Evolutionary conservation across 805 yeast genomes (phyloP), one percentile per base, ranked within the genome.

Genomic region (Saturnispora dispora): DNA sequence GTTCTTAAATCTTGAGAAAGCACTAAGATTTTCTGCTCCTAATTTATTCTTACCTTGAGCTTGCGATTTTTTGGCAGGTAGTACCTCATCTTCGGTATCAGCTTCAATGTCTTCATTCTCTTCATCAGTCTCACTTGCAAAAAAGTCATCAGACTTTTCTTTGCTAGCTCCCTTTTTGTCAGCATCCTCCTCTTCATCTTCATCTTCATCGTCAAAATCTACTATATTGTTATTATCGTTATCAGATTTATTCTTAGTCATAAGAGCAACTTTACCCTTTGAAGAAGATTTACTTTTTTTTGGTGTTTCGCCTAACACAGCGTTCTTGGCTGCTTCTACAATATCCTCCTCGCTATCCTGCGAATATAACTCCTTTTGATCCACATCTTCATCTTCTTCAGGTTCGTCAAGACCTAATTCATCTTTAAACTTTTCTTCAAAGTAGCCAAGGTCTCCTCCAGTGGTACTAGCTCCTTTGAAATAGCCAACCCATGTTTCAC

Each of bases 401-500:
- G 52, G 15, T 6, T 56, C 55, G 47, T 59, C 63, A 25, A 64
- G 53, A 18, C 65, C 65, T 39, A 64, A 53, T 45, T 64, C 68
- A 53, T 64, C 68, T 48, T 52, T 61, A 3, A 62, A 62, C 39
- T 63, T 67, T 53, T 64, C 68, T 53, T 64, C 68, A 47, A 59
- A 57, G 40, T 59, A 60, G 9, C 67, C 68, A 4, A 53, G 46
- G 53, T 63, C 67, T 4, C 59, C 45, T 11, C 57, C 53, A 25
- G 56, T 52, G 13, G 37, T 23, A 7, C 22, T 25, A n/a, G 52
- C 47, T 15, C 61, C 67, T 17, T 57, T 46, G 52, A 69, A 74
- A 50, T 67, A 68, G 18, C 71, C 66, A 39, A 76, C 76, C 85
- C 85, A 80, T 7, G 78, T 57, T 45, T 73, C 75, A 39, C 82